Evolutionary conservation across 1,284 basidiomycete species (phyloP).

Genomic region (Tylopilus orsonianus): DNA sequence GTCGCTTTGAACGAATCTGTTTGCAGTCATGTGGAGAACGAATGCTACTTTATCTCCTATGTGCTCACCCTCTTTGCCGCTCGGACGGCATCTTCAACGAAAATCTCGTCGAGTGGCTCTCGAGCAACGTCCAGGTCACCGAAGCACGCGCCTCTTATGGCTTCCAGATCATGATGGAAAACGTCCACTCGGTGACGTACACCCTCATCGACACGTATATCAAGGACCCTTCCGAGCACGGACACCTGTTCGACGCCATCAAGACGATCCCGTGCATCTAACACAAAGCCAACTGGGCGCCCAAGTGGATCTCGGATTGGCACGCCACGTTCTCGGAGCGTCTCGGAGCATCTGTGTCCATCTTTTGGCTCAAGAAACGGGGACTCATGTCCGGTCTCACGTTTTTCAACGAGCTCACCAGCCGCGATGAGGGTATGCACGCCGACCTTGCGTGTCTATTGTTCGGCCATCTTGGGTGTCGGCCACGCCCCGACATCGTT

Average conservation of each 20-base stretch:
- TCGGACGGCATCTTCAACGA: constrained; percentile 99
- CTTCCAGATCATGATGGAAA: constrained; percentile 99
- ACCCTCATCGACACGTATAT: constrained; percentile 98
- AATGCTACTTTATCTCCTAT: constrained; percentile 94
- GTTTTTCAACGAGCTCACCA: constrained; percentile 96
- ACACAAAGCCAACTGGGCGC: constrained; percentile 91
- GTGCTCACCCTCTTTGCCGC: constrained; percentile 97
- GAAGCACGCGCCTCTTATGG: constrained; percentile 99
- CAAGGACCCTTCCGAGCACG: constrained; percentile 81
- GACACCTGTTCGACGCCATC: constrained; percentile 90
- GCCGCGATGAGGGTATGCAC: constrained; percentile 96
- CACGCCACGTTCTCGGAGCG: constrained; percentile 87
- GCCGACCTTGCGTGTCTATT: constrained; percentile 97
- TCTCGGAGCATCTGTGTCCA: constrained; percentile 91
- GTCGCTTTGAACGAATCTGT: too few species aligned
- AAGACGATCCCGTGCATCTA: constrained; percentile 92
- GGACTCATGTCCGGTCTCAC: constrained; percentile 97
- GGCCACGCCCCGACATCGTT: constrained; percentile 80
- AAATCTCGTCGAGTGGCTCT: constrained; percentile 94
- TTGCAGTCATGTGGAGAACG: too few species aligned
- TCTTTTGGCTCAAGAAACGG: constrained; percentile 99
- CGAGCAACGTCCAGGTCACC: constrained; percentile 89
- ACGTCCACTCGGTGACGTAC: constrained; percentile 96
- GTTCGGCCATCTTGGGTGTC: constrained; percentile 79
- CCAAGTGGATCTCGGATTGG: constrained; percentile 89